Evolutionary conservation across 2,329 filamentous ascomycete species (phyloP), one percentile per base, ranked within the genome.

Genomic region (Aspergillus oerlinghausenensis): DNA sequence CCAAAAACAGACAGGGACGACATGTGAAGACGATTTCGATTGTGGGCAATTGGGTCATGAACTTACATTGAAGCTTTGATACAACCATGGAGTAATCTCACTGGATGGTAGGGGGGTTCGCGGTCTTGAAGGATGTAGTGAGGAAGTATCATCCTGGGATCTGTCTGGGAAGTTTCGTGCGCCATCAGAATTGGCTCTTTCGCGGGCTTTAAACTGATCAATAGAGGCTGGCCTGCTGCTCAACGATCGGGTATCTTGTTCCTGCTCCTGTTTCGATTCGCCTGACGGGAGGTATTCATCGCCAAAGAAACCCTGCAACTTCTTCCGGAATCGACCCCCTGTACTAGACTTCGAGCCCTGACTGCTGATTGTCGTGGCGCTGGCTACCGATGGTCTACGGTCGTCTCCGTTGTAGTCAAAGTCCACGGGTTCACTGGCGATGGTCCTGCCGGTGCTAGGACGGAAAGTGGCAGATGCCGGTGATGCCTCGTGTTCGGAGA

Each of bases 81-180:
- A 97, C 60, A 96, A 82, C 82, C 96, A 99, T n/a, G 94, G 94
- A 42, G 96, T 94, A 56, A 99, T 92, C 75, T 97, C 93, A 68
- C 90, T 94, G 11, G 90, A 90, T 45, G 90, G 90, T 52, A 92
- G 81, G 11, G 92, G 92, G n/a, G 90, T 96, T 65, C 88, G 84
- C 50, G 92, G 90, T 63, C 90, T 83, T 28, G 89, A 92, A 32
- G 84, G 85, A 52, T 84, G 83, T 43, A 91, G 91, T 53, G 92
- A 95, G 49, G 81, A 82, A 61, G 92, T 74, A 54, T 77, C 72
- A 55, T 79, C 79, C 54, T 74, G 70, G 47, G 66, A 59, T 8
- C 68, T 63, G 28, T 76, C 75, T 45, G 77, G 68, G 51, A 75
- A 74, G 58, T 75, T 88, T 59, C 87, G 80, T 62, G 87, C 87